phyloP scores from a whole-genome alignment of 202 grass and related monocot species.

The Alloteropsis angusta region DNA sequence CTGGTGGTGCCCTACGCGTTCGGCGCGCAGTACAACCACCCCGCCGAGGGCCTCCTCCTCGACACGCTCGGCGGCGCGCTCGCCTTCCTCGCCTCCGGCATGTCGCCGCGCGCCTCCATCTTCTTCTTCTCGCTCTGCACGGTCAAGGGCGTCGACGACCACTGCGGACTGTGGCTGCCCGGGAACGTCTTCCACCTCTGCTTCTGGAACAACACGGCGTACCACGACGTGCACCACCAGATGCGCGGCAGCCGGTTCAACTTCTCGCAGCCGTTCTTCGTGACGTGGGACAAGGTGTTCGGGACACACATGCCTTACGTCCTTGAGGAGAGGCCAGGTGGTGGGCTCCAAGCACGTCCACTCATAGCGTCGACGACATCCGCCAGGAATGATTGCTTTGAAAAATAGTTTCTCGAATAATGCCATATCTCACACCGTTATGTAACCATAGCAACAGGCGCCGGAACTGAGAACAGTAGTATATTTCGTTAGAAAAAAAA shows the following conservation, averaged over 20 bases:
- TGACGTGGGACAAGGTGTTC: not conserved
- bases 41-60: not conserved
- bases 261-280: not conserved
- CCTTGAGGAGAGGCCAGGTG: not conserved
- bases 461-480: no score
- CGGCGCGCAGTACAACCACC: not conserved
- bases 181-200: not conserved
- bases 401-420: no score
- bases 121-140: not conserved
- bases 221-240: conserved; percentile 73
- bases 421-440: no score
- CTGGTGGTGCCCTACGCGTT: not conserved
- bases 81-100: not conserved
- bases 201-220: conserved; percentile 44
- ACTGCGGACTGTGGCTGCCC: not conserved
- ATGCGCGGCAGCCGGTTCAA: not conserved
- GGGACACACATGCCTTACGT: not conserved
- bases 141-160: not conserved
- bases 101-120: not conserved
- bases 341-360: not conserved
- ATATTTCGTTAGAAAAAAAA: no score
- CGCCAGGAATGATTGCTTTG: no score
- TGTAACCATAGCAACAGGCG: no score
- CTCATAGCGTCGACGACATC: no score
- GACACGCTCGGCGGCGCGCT: not conserved